These are phyloP conservation scores for Yamadazyma pseudoaaseri DNA, from an alignment of 1,139 yeast genomes.

Conservation along the genomic window DNA sequence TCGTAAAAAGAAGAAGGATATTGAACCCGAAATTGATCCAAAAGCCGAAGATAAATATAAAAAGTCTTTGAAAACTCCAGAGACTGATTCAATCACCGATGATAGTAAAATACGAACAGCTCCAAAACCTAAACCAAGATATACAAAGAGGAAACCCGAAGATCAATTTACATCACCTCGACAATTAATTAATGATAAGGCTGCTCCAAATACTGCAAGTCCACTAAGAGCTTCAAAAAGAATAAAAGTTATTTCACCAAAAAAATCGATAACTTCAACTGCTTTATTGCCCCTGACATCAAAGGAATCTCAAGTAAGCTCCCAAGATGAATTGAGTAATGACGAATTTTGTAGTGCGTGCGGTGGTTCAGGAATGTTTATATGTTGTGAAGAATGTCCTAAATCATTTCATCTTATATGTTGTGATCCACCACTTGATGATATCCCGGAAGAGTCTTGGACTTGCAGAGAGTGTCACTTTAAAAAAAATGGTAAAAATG, in stretches of 20 bases:
- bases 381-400: conserved; percentile 95
- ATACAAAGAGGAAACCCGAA: conserved; percentile 1
- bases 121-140: conserved; percentile 14
- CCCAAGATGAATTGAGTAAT: conserved; percentile 43
- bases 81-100: conserved; percentile 30
- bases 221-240: conserved; percentile 26
- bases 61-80: conserved; percentile 6
- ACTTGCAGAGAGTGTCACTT: conserved; percentile 72
- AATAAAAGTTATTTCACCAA: conserved; percentile 44
- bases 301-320: conserved; percentile 4
- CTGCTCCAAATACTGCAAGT: conserved; percentile 6
- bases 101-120: conserved; percentile 32
- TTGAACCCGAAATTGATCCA: not conserved
- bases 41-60: conserved; percentile 10
- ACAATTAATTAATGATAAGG: not conserved
- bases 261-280: conserved; percentile 28
- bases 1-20: conserved; percentile 14
- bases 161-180: not conserved
- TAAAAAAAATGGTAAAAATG: conserved; percentile 24
- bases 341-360: conserved; percentile 90
- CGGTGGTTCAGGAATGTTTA: conserved; percentile 82
- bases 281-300: conserved; percentile 27
- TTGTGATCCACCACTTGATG: conserved; percentile 84
- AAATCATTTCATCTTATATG: conserved; percentile 89
- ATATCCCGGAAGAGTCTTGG: conserved; percentile 89